Evolutionary conservation across 257 asterid species (phyloP).

Genomic region (Schizonepeta tenuifolia): DNA sequence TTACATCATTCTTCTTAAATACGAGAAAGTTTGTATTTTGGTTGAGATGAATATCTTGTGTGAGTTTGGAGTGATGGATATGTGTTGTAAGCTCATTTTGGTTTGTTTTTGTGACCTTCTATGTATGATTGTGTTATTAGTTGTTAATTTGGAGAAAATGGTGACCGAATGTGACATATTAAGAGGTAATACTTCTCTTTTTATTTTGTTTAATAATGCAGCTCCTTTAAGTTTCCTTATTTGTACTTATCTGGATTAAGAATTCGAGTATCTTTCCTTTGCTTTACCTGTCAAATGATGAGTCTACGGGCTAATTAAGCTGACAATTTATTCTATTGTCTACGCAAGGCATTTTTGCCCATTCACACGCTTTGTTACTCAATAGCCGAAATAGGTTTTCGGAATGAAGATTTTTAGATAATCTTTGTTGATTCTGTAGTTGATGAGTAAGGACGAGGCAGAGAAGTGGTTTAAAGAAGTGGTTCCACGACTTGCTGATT

Average conservation of each 20-base stretch:
- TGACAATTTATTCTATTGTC: background rate
- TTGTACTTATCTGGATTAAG: background rate
- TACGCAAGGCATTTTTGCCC: constrained; percentile 3
- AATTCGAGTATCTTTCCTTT: background rate
- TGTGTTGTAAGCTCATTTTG: background rate
- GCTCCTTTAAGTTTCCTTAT: background rate
- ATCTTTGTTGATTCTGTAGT: constrained; percentile 41
- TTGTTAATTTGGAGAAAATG: constrained; percentile 5
- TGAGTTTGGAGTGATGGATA: constrained; percentile 20
- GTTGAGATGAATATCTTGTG: background rate
- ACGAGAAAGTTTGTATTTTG: background rate
- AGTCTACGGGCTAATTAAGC: background rate
- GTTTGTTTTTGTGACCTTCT: background rate
- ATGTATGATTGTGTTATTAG: background rate
- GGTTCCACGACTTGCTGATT: constrained; percentile 69
- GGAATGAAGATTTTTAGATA: background rate
- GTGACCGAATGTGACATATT: background rate
- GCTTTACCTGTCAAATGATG: background rate
- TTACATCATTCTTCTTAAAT: background rate
- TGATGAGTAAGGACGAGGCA: constrained; percentile 62
- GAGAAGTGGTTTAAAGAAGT: constrained; percentile 66
- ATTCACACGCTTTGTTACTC: background rate
- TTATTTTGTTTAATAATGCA: background rate
- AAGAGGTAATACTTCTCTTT: background rate
- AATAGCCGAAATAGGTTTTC: background rate